Conservation (phyloP, 768 basidiomycete species). For the Clavaria fumosa region DNA sequence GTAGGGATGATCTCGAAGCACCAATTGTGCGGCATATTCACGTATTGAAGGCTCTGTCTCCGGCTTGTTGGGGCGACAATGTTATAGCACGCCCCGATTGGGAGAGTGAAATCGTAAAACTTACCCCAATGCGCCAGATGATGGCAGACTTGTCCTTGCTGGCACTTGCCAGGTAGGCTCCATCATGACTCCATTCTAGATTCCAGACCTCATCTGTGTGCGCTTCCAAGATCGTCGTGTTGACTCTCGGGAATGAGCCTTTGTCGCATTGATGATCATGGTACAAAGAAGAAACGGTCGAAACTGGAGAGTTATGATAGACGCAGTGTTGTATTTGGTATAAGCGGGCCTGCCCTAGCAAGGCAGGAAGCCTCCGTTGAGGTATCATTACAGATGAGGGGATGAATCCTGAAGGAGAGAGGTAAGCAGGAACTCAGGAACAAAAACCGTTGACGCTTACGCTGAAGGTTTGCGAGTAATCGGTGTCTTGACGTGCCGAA, state of each 20-base stretch:
- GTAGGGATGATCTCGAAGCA: constrained; percentile 64
- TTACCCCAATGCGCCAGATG: constrained; percentile 76
- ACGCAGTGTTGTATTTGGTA: constrained; percentile 71
- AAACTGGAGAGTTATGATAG: constrained; percentile 67
- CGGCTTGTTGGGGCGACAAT: constrained; percentile 19
- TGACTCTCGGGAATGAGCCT: constrained; percentile 69
- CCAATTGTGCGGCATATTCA: constrained; percentile 43
- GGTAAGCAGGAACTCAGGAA: constrained; percentile 4
- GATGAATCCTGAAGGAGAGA: constrained; percentile 49
- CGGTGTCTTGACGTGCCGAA: constrained; percentile 60
- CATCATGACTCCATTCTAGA: constrained; percentile 88
- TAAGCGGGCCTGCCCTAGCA: constrained; percentile 72
- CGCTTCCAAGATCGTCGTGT: constrained; percentile 70
- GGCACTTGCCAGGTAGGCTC: constrained; percentile 69
- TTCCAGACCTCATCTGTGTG: constrained; percentile 95
- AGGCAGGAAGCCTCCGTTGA: constrained; percentile 66
- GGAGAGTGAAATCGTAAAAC: constrained; percentile 15
- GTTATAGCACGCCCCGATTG: neutral
- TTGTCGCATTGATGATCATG: constrained; percentile 74
- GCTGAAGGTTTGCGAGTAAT: constrained; percentile 68
- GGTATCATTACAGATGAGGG: constrained; percentile 90
- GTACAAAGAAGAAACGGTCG: constrained; percentile 55
- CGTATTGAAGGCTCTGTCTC: constrained; percentile 34
- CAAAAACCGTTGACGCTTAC: constrained; percentile 26
- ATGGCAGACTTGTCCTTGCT: constrained; percentile 80